phyloP scores from a whole-genome alignment of 2,329 filamentous ascomycete genomes.

The Ceratocystis cacaofunesta region DNA sequence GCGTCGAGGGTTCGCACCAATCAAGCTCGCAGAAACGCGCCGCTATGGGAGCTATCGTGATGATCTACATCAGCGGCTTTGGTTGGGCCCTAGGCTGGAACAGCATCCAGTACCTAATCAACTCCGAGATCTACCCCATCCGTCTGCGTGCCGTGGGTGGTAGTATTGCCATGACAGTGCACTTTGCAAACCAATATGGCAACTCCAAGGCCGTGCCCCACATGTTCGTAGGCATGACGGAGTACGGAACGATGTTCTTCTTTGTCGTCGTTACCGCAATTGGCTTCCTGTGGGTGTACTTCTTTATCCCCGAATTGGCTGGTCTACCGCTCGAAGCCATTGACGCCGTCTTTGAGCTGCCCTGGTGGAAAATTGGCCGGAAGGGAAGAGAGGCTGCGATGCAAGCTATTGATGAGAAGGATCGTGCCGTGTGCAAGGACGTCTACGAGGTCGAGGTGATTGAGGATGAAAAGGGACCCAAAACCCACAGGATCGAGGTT shows the following conservation, averaged over 20 bases:
- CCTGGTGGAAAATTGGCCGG: constrained; percentile 59
- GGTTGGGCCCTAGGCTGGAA: constrained; percentile 64
- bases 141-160: constrained; percentile 57
- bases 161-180: constrained; percentile 60
- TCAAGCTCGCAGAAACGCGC: constrained; percentile 33
- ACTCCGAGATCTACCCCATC: constrained; percentile 62
- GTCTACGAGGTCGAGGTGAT: constrained; percentile 8
- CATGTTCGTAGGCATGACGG: constrained; percentile 51
- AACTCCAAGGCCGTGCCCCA: constrained; percentile 60
- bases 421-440: background rate
- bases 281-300: constrained; percentile 55
- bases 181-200: constrained; percentile 67
- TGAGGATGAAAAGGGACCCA: background rate
- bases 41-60: constrained; percentile 53
- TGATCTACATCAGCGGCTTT: constrained; percentile 56
- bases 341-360: constrained; percentile 55
- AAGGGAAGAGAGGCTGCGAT: constrained; percentile 39
- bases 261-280: constrained; percentile 54
- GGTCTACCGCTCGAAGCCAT: constrained; percentile 53
- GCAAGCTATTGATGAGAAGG: constrained; percentile 20
- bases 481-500: background rate
- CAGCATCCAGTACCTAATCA: constrained; percentile 63
- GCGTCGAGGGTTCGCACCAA: constrained; percentile 30
- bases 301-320: constrained; percentile 58
- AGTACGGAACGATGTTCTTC: constrained; percentile 62